phyloP scores from a whole-genome alignment of 2,329 filamentous ascomycete genomes.

The Trichoderma polysporum region DNA sequence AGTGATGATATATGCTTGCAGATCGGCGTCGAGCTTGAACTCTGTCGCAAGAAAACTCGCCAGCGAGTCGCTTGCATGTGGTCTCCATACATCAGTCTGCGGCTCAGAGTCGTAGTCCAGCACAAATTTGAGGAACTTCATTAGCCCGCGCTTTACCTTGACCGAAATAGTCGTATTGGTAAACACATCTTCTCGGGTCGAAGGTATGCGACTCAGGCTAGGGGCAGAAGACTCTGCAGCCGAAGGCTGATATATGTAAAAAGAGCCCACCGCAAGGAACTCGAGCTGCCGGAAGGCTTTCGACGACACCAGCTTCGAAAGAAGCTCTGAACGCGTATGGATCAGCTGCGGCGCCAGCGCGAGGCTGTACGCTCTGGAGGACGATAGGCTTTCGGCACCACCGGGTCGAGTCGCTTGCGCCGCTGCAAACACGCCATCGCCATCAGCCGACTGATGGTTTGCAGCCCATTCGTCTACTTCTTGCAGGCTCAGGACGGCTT shows the following conservation, averaged over 20 bases:
- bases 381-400: constrained; percentile 46
- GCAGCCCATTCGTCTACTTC: constrained; percentile 76
- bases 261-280: constrained; percentile 89
- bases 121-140: constrained; percentile 93
- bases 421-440: constrained; percentile 30
- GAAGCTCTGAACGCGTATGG: constrained; percentile 75
- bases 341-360: constrained; percentile 84
- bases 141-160: constrained; percentile 79
- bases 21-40: constrained; percentile 66
- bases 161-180: constrained; percentile 71
- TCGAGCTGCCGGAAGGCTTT: constrained; percentile 86
- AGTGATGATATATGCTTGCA: constrained; percentile 63
- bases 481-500: constrained; percentile 81
- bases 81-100: constrained; percentile 58
- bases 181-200: constrained; percentile 89
- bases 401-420: constrained; percentile 34
- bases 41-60: constrained; percentile 57
- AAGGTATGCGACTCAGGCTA: constrained; percentile 71
- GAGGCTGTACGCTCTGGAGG: constrained; percentile 75
- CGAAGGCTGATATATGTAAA: constrained; percentile 68
- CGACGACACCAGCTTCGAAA: constrained; percentile 83
- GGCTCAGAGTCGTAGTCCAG: constrained; percentile 63
- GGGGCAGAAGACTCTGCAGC: constrained; percentile 32
- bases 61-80: constrained; percentile 55
- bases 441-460: constrained; percentile 31